A percentile compares a stretch with the other conserved stretches of the same genome.
phyloP scores from a whole-genome alignment of 164 flowering plant genomes.

The Warburgia ugandensis region DNA sequence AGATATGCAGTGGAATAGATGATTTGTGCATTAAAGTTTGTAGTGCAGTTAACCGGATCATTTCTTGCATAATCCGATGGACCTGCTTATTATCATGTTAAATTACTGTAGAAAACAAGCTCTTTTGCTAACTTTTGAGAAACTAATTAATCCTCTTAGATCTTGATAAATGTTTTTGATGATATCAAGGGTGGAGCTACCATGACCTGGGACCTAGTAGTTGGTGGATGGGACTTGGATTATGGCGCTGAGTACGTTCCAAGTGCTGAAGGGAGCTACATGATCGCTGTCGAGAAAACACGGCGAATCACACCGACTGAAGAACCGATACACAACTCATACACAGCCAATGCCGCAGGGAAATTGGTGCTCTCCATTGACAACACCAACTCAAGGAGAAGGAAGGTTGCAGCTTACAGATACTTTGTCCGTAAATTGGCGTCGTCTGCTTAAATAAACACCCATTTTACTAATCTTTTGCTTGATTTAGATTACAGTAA shows the following conservation, averaged over 20 bases:
- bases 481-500: too few species aligned
- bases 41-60: too few species aligned
- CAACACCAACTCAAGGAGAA: conserved; percentile 58
- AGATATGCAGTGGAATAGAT: too few species aligned
- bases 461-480: too few species aligned
- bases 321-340: conserved; percentile 75
- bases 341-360: conserved; percentile 63
- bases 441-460: too few species aligned
- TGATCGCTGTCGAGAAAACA: conserved; percentile 64
- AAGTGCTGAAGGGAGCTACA: conserved; percentile 61
- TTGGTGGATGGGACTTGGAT: conserved; percentile 95
- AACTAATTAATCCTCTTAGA: too few species aligned
- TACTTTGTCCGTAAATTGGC: conserved; percentile 65
- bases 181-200: conserved; percentile 91
- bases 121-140: too few species aligned
- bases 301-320: conserved; percentile 35
- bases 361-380: conserved; percentile 80
- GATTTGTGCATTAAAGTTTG: too few species aligned
- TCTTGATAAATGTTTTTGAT: too few species aligned
- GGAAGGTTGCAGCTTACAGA: conserved; percentile 87
- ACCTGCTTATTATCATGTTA: too few species aligned
- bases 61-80: too few species aligned
- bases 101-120: too few species aligned
- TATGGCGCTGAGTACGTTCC: conserved; percentile 92
- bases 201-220: conserved; percentile 89